A percentile compares a stretch with the other conserved stretches of the same genome.
Conservation (phyloP, 2,329 filamentous ascomycete species). For the Xylaria arbuscula region DNA sequence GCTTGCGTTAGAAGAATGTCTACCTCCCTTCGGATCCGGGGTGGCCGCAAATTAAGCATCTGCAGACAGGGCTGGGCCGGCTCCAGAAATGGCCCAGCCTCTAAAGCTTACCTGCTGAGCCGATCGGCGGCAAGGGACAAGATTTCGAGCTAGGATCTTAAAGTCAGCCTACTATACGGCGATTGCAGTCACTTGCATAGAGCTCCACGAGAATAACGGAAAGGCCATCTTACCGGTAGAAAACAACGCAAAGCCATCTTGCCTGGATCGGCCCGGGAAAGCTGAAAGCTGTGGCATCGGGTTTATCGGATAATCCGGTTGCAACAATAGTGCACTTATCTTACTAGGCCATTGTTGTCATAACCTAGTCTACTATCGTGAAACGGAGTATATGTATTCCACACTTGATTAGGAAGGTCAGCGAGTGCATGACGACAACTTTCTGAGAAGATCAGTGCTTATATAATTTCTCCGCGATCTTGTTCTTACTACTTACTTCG, state of each 20-base stretch:
- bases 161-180: slow-evolving; percentile 20
- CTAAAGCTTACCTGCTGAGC: slow-evolving; percentile 1
- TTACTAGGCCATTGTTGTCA: slow-evolving; percentile 14
- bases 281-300: not conserved
- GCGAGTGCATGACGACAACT: not conserved
- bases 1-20: slow-evolving; percentile 11
- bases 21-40: slow-evolving; percentile 20
- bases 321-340: not conserved
- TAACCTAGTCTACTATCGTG: not conserved
- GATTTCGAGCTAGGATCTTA: slow-evolving; percentile 1
- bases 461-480: not conserved
- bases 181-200: slow-evolving; percentile 23
- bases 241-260: not conserved
- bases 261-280: not conserved
- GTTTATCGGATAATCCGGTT: slow-evolving; percentile 14
- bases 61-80: slow-evolving; percentile 22
- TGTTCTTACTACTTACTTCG: not conserved
- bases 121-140: slow-evolving; percentile 27
- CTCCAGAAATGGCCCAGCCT: not conserved
- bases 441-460: not conserved
- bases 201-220: slow-evolving; percentile 5
- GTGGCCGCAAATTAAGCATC: slow-evolving; percentile 25
- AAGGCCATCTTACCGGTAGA: not conserved
- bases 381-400: slow-evolving; percentile 1
- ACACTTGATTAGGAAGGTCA: slow-evolving; percentile 28